Conservation (phyloP, 257 asterid genomes). For the Solanum neorickii region DNA sequence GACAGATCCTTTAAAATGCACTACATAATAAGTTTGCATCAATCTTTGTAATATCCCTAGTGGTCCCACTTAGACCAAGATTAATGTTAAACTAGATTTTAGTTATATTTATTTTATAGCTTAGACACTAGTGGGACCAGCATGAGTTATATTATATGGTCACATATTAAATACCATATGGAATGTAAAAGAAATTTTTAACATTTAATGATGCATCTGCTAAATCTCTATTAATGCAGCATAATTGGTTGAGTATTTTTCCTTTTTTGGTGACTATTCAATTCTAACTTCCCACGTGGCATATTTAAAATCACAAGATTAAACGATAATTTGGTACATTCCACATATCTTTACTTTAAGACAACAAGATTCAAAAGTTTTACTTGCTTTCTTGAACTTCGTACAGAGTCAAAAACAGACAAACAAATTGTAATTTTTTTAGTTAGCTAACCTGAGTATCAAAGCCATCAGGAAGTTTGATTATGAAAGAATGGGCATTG, state of each 20-base stretch:
- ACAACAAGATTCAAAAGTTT: neutral
- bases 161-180: neutral
- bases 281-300: neutral
- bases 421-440: neutral
- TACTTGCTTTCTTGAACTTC: neutral
- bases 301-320: neutral
- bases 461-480: conserved; percentile 73
- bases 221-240: neutral
- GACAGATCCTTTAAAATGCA: neutral
- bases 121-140: conserved; percentile 4
- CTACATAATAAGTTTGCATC: neutral
- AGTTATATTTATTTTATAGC: neutral
- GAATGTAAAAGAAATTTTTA: neutral
- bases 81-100: neutral
- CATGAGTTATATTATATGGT: neutral
- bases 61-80: neutral
- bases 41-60: neutral
- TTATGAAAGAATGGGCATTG: conserved; percentile 68
- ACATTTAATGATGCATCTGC: neutral
- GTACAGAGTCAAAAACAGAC: neutral
- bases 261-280: neutral
- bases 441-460: conserved; percentile 56
- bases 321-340: neutral
- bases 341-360: neutral
- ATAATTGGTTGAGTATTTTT: neutral